Evolutionary conservation across 2,329 filamentous ascomycete genomes (phyloP).

Genomic region (Neopestalotiopsis sp.): DNA sequence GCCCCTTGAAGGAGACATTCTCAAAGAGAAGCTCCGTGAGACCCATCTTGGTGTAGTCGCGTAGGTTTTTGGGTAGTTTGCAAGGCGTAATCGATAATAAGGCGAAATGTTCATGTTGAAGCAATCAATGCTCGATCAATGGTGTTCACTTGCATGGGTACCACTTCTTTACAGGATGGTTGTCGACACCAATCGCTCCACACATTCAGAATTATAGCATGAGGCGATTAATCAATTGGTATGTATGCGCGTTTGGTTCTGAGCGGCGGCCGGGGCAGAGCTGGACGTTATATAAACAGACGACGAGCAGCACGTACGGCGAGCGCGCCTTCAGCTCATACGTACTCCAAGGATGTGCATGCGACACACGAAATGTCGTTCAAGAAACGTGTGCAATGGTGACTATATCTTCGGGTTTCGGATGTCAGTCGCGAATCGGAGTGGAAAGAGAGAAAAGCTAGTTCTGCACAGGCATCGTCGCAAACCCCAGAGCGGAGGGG

Average conservation of each 20-base stretch:
- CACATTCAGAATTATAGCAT: no score
- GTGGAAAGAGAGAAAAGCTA: background rate
- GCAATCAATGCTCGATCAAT: background rate
- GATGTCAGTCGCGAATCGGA: background rate
- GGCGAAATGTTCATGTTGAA: background rate
- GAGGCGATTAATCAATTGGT: no score
- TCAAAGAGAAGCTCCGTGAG: slow-evolving; percentile 54
- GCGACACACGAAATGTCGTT: background rate
- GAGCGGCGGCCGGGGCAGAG: no score
- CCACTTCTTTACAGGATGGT: no score
- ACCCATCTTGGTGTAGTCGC: slow-evolving; percentile 44
- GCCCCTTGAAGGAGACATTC: slow-evolving; percentile 47
- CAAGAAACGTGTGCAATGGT: background rate
- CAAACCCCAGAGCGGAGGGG: background rate
- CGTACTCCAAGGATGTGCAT: background rate
- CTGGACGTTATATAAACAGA: background rate
- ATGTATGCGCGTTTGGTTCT: no score
- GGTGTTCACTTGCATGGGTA: no score
- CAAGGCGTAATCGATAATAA: background rate
- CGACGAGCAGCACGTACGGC: background rate
- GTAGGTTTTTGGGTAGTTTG: background rate
- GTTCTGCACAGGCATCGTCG: background rate
- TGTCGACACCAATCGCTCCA: no score
- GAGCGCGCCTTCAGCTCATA: background rate
- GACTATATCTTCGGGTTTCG: background rate